Conservation (phyloP, 371 early-diverging fungal genomes). For the Coemansia sp. region DNA sequence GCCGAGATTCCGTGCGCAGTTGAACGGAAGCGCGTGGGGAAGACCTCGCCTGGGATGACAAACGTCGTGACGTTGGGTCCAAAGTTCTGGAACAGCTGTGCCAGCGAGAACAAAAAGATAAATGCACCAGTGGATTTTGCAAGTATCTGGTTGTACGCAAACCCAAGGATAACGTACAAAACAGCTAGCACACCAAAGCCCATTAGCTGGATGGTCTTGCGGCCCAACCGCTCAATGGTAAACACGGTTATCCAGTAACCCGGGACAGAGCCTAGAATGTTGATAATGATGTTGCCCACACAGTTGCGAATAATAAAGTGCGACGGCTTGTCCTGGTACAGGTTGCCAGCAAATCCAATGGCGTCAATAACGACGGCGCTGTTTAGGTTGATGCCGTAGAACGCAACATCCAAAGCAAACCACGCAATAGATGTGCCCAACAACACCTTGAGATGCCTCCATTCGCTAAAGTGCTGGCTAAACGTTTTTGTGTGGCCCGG, state of each 20-base stretch:
- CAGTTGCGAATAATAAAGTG: constrained; percentile 44
- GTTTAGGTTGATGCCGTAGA: constrained; percentile 88
- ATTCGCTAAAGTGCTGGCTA: constrained; percentile 69
- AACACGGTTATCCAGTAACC: constrained; percentile 85
- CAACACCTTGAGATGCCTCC: constrained; percentile 76
- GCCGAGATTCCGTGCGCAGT: constrained; percentile 90
- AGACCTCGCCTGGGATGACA: constrained; percentile 83
- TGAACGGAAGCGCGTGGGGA: constrained; percentile 83
- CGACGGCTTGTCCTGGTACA: constrained; percentile 33
- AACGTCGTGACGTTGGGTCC: constrained; percentile 92
- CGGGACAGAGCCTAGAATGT: constrained; percentile 81
- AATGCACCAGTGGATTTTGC: constrained; percentile 61
- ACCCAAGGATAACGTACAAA: constrained; percentile 73
- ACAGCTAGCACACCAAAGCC: constrained; percentile 75
- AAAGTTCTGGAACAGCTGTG: constrained; percentile 89
- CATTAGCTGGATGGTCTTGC: constrained; percentile 77
- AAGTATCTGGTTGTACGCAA: constrained; percentile 62
- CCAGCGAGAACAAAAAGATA: constrained; percentile 73
- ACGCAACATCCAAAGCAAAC: constrained; percentile 85
- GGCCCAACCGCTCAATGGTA: constrained; percentile 76
- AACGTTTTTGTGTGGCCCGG: constrained; percentile 55
- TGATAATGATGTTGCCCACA: constrained; percentile 82
- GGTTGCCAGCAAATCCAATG: constrained; percentile 61
- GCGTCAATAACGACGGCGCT: constrained; percentile 68
- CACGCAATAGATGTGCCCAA: constrained; percentile 78